These are phyloP conservation scores for Apostasia ramifera DNA, from an alignment of 106 monocot genomes.

Conservation along the genomic window DNA sequence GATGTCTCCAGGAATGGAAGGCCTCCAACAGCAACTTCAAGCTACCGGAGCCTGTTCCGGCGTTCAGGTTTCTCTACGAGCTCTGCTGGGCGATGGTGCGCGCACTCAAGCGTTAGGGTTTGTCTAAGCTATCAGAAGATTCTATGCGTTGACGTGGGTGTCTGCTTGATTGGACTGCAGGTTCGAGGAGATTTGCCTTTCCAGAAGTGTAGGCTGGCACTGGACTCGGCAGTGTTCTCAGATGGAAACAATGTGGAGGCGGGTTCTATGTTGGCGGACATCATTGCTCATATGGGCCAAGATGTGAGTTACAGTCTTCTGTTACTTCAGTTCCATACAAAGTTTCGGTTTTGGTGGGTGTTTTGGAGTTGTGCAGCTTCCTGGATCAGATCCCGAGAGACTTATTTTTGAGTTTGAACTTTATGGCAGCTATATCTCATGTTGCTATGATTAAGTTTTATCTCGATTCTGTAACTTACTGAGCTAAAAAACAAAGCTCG, in stretches of 20 bases:
- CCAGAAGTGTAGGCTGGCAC: constrained; percentile 57
- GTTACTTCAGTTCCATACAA: no score
- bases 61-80: constrained; percentile 70
- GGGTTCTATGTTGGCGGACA: constrained; percentile 64
- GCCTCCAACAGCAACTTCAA: constrained; percentile 26
- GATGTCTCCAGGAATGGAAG: constrained; percentile 58
- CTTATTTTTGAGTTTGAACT: no score
- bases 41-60: constrained; percentile 46
- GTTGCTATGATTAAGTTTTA: no score
- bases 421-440: no score
- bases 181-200: constrained; percentile 74
- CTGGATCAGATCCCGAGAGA: no score
- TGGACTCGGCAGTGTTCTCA: constrained; percentile 63
- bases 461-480: no score
- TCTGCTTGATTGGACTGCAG: constrained; percentile 25
- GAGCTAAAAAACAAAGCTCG: no score
- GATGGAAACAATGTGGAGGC: constrained; percentile 40
- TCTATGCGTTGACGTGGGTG: not conserved
- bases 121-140: not conserved
- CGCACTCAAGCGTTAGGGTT: constrained; percentile 2
- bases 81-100: constrained; percentile 85
- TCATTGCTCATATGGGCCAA: constrained; percentile 73
- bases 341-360: no score
- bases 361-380: no score
- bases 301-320: constrained; percentile 47